These are phyloP conservation scores for Pestalotiopsis sp. DNA, from an alignment of 2,329 filamentous ascomycete genomes.

Conservation along the genomic window DNA sequence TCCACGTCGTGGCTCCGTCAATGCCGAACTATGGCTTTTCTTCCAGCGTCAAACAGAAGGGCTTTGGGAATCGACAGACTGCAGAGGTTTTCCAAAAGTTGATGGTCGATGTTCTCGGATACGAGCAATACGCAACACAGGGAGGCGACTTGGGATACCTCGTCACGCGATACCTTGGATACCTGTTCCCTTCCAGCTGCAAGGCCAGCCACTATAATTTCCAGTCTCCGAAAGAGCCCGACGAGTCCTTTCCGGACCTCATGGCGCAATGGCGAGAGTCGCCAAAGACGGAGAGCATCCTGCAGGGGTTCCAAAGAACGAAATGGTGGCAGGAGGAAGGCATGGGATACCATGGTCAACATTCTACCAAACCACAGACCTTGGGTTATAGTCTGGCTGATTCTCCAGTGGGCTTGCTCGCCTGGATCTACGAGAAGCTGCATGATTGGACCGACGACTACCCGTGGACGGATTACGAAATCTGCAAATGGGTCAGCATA, in stretches of 20 bases:
- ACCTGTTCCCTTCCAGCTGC: conserved; percentile 62
- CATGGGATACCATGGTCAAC: conserved; percentile 57
- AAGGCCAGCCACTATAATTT: conserved; percentile 50
- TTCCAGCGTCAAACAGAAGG: conserved; percentile 39
- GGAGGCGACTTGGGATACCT: conserved; percentile 72
- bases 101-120: conserved; percentile 60
- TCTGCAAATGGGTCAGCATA: conserved; percentile 73
- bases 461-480: conserved; percentile 74
- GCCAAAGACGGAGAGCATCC: conserved; percentile 45
- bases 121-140: conserved; percentile 56
- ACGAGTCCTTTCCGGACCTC: conserved; percentile 5
- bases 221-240: not conserved
- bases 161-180: conserved; percentile 62
- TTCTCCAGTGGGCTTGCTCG: conserved; percentile 68
- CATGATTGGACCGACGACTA: conserved; percentile 76
- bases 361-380: conserved; percentile 71
- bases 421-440: conserved; percentile 82
- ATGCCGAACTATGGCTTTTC: conserved; percentile 50
- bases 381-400: conserved; percentile 70
- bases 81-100: conserved; percentile 61
- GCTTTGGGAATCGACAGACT: conserved; percentile 61
- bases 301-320: conserved; percentile 47
- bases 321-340: conserved; percentile 59
- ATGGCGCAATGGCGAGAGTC: conserved; percentile 25
- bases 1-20: conserved; percentile 50